Base-by-base conservation (phyloP, 2,329 filamentous ascomycete species). In the Diaporthe sp. region DNA sequence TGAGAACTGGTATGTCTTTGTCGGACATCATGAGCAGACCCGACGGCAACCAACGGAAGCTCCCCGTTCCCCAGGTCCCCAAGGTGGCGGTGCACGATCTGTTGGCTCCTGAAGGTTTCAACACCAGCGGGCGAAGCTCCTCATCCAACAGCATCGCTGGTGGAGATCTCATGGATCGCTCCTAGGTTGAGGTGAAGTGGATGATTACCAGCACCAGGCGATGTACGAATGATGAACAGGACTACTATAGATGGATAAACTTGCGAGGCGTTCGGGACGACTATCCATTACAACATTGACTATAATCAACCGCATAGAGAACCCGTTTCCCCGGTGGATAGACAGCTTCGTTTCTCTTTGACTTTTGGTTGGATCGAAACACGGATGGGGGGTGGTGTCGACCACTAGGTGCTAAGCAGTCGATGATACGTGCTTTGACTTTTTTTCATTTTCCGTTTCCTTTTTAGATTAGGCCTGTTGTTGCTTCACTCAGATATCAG, bases 21-120 rank as follows among this genome's bases (percentile, higher is more conserved):
- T 94, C 93, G 76, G 96, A 98, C 83, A 98, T 98, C 81, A 97
- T 98, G 87, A 95, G 94, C 82, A 93, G 94, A 79, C 91, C 95
- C 1, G 96, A 98, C 78, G 95, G 95, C 51, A 93, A 94, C 34
- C 94, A 97, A 85, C 89, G 96, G 80, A 98, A 98, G 85, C 88
- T 98, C 25, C 96, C 96, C 0, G 94, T 98, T 22, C 95, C 95
- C 8, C 94, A 96, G 85, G 91, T 96, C n/a, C 95, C 95, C 73
- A 97, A 97, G 84, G 94, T 98, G 58, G 94, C 94, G 2, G 93
- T 97, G 7, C 94, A 96, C 80, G 96, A 98, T 80, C 89, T 98
- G 74, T 87, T 98, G 76, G 93, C 93, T 77, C 89, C 91, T 1
- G 87, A 89, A 34, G 91, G 90, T 67, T 94, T 92, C 77, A 92